Evolutionary conservation across 2,329 filamentous ascomycete species (phyloP), one percentile per base, ranked within the genome.

Genomic region (Neurospora crassa): DNA sequence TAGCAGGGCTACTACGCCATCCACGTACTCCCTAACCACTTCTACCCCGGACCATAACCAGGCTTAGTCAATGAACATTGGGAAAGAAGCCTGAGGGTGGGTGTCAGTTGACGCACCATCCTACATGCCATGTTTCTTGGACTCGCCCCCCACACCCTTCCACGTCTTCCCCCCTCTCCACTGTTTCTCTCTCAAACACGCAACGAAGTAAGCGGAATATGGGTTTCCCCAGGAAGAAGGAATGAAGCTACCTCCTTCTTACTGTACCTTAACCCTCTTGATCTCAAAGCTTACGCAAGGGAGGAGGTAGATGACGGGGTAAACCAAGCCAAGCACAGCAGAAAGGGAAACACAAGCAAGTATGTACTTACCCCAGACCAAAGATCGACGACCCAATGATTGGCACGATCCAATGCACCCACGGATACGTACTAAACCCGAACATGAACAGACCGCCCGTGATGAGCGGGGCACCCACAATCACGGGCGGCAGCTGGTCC

Each of bases 401-500:
- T 37, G 91, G 90, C 67, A 90, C 85, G 73, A 92, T 91, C 90
- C 90, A 95, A 80, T 93, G 91, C 68, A 97, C 87, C 75, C 81
- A 86, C 2, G 89, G 80, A 79, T 90, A 94, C 16, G 91, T 91
- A 5, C 92, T 94, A 92, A 93, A 97, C 10, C 89, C 93, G 81
- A 97, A 97, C 82, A 92, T 91, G 80, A 97, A 97, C 18, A 98
- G 82, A 7, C 93, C 92, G 71, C 92, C 83, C 5, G 94, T 92
- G 41, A 96, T 92, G 11, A 97, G 81, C 67, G 93, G 81, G 0
- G 90, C 90, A n/a, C 94, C 95, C 8, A 85, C 79, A 69, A 94
- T 91, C 24, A 90, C 88, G 42, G 92, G 89, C 7, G 93, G 92
- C 42, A 97, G 86, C 73, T 93, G 89, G 82, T 91, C 96, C 82